These are phyloP conservation scores for Podospora sp. DNA, from an alignment of 495 filamentous ascomycete genomes.

Conservation along the genomic window DNA sequence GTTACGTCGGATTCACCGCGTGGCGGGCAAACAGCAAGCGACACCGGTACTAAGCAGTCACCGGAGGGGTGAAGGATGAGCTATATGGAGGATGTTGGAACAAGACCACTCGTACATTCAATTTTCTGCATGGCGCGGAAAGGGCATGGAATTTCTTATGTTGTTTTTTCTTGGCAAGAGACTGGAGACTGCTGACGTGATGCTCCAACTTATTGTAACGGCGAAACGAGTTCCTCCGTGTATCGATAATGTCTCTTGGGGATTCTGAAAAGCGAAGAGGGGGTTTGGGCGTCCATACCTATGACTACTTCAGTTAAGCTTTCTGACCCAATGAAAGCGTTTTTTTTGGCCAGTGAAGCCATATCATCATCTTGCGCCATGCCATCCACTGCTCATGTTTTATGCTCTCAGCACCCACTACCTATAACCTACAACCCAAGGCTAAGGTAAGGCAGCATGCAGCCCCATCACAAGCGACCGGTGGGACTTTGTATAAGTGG, in stretches of 20 bases:
- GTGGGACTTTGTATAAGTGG: too few species aligned
- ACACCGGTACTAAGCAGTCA: constrained; percentile 68
- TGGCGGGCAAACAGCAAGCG: constrained; percentile 71
- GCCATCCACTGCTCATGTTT: too few species aligned
- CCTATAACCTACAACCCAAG: too few species aligned
- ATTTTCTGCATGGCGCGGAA: constrained; percentile 27
- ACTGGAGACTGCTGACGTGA: constrained; percentile 1
- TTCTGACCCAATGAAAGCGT: constrained; percentile 3
- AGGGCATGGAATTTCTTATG: constrained; percentile 13
- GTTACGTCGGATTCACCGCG: constrained; percentile 81
- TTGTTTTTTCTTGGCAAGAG: constrained; percentile 8
- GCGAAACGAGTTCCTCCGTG: constrained; percentile 12
- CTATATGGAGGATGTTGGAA: constrained; percentile 1
- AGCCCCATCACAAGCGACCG: background rate
- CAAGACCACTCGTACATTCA: constrained; percentile 24
- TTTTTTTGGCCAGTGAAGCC: background rate
- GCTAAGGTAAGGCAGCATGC: too few species aligned
- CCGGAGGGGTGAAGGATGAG: background rate
- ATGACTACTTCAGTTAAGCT: constrained; percentile 5
- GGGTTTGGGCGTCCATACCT: constrained; percentile 10
- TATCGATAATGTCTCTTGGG: constrained; percentile 19
- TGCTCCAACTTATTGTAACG: background rate
- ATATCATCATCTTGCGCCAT: background rate
- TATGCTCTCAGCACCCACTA: too few species aligned
- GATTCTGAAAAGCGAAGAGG: constrained; percentile 12